A percentile compares a stretch with the other conserved stretches of the same genome.
phyloP scores from a whole-genome alignment of 2,329 filamentous ascomycete species.

The Aureobasidium lini region DNA sequence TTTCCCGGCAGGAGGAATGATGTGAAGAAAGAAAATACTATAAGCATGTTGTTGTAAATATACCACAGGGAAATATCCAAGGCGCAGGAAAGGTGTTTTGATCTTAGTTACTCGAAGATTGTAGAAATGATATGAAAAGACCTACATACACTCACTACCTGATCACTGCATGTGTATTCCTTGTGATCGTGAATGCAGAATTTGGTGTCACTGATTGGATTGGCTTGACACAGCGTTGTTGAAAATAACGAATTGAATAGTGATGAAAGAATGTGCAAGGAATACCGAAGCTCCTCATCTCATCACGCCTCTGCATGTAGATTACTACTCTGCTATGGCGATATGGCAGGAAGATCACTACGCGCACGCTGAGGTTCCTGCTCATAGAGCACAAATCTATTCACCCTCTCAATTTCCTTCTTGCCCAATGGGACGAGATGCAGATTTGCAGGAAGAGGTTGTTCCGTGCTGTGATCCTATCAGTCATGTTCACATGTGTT shows the following conservation, averaged over 20 bases:
- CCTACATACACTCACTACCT: no score
- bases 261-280: no score
- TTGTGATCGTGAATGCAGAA: no score
- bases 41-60: not conserved
- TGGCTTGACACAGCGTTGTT: no score
- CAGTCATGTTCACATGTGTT: constrained; percentile 1
- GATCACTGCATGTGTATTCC: no score
- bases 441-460: constrained; percentile 37
- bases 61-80: not conserved
- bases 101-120: not conserved
- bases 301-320: no score
- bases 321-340: not conserved
- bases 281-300: no score
- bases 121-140: not conserved
- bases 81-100: not conserved
- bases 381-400: constrained; percentile 17
- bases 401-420: constrained; percentile 32
- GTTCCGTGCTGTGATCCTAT: constrained; percentile 21
- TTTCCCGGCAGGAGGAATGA: no score
- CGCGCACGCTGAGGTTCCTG: not conserved
- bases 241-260: no score
- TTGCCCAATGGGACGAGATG: constrained; percentile 35
- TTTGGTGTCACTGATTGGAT: no score
- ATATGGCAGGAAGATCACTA: not conserved
- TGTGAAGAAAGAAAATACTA: no score